phyloP scores from a whole-genome alignment of 1,284 basidiomycete genomes.

The Rhodotorula sp. region DNA sequence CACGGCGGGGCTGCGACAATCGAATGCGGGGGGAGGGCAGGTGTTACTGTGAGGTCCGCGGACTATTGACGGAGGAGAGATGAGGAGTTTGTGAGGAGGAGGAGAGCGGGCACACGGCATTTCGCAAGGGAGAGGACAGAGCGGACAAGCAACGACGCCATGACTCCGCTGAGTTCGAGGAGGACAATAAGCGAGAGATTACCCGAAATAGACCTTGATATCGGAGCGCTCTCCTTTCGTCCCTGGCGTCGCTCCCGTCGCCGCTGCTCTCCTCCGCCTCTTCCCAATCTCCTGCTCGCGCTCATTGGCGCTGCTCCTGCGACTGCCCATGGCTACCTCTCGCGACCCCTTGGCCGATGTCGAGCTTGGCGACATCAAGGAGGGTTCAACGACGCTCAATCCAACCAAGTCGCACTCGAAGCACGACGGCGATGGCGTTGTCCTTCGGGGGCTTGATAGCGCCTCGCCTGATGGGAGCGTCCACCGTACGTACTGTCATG shows the following conservation, averaged over 20 bases:
- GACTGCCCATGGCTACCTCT: neutral
- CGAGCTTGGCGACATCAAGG: neutral
- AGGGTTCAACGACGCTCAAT: neutral
- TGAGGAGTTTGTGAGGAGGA: too few relatives aligned
- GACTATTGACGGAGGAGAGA: too few relatives aligned
- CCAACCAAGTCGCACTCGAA: neutral
- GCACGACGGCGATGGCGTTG: neutral
- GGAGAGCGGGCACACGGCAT: too few relatives aligned
- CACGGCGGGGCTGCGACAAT: too few relatives aligned
- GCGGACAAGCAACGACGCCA: too few relatives aligned
- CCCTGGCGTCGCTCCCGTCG: neutral
- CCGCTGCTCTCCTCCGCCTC: neutral
- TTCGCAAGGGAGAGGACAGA: too few relatives aligned
- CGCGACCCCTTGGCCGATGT: neutral
- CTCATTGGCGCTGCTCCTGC: neutral
- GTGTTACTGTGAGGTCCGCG: too few relatives aligned
- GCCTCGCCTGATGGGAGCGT: conserved; percentile 12
- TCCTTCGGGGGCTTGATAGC: conserved; percentile 2
- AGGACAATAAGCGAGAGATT: too few relatives aligned
- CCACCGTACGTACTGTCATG: neutral
- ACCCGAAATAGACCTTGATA: too few relatives aligned
- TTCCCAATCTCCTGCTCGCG: neutral
- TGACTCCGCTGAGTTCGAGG: too few relatives aligned
- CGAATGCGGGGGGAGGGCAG: too few relatives aligned
- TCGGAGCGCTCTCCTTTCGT: too few relatives aligned